Evolutionary conservation across 352 stramenopile species (phyloP).

Genomic region (Pythium volutum): DNA sequence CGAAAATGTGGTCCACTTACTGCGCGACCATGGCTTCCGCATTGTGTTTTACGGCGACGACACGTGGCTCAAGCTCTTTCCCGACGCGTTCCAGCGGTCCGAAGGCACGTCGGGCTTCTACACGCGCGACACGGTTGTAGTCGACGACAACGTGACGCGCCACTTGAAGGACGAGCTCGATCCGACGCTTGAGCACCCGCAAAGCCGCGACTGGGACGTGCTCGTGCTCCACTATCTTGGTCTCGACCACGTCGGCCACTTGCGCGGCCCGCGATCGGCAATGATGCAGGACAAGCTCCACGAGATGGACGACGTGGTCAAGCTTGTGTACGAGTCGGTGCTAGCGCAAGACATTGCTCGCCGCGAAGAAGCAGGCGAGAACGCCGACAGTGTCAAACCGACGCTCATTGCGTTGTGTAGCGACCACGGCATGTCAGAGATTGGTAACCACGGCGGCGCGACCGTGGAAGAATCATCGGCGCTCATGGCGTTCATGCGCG

Average conservation of each 20-base stretch:
- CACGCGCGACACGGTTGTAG: conserved; percentile 83
- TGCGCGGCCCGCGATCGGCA: conserved; percentile 69
- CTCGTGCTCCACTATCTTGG: conserved; percentile 87
- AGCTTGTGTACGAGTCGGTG: conserved; percentile 58
- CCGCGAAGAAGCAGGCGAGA: background rate
- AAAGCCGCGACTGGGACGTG: conserved; percentile 81
- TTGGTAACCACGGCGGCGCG: conserved; percentile 83
- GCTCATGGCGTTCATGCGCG: conserved; percentile 71
- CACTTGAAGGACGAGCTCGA: conserved; percentile 85
- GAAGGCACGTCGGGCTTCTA: conserved; percentile 88
- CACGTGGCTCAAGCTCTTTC: conserved; percentile 89
- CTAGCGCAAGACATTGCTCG: conserved; percentile 48
- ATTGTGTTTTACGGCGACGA: conserved; percentile 90
- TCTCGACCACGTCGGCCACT: conserved; percentile 82
- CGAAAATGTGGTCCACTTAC: conserved; percentile 64
- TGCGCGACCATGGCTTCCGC: conserved; percentile 41
- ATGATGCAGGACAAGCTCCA: conserved; percentile 79
- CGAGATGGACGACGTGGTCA: conserved; percentile 81
- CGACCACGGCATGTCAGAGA: conserved; percentile 89
- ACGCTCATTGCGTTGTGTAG: conserved; percentile 82
- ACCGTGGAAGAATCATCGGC: conserved; percentile 83
- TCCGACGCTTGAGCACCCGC: conserved; percentile 49
- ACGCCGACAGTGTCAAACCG: conserved; percentile 27
- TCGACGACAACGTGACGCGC: conserved; percentile 84
- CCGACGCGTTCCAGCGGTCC: conserved; percentile 54